Conservation (phyloP, 2,329 filamentous ascomycete species). For the Paraphoma chrysanthemicola region DNA sequence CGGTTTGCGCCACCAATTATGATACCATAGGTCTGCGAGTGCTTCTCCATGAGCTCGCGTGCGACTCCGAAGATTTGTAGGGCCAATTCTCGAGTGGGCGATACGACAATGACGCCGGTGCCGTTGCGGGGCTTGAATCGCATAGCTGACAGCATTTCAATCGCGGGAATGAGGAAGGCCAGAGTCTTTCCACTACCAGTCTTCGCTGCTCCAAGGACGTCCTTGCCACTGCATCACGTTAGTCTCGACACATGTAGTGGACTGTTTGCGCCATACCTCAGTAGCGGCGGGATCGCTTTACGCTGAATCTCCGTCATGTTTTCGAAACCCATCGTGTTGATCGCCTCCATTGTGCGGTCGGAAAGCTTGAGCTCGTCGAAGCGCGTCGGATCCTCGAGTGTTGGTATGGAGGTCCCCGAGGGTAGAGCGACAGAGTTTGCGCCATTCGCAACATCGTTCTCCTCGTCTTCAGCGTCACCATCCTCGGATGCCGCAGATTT, state of each 20-base stretch:
- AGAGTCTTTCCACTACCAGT: slow-evolving; percentile 96
- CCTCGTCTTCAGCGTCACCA: slow-evolving; percentile 34
- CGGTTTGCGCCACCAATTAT: slow-evolving; percentile 95
- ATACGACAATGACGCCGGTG: slow-evolving; percentile 84
- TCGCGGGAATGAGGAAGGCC: slow-evolving; percentile 89
- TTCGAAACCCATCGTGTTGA: slow-evolving; percentile 89
- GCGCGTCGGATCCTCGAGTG: slow-evolving; percentile 69
- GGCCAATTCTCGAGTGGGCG: slow-evolving; percentile 90
- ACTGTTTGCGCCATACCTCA: slow-evolving; percentile 59
- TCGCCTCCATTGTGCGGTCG: slow-evolving; percentile 86
- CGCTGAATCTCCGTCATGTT: slow-evolving; percentile 96
- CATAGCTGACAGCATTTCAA: slow-evolving; percentile 90
- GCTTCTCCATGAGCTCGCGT: slow-evolving; percentile 87
- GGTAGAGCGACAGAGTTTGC: slow-evolving; percentile 52
- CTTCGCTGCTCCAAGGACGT: slow-evolving; percentile 94
- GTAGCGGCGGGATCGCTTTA: slow-evolving; percentile 82
- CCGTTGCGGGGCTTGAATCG: slow-evolving; percentile 94
- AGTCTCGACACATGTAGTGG: neutral
- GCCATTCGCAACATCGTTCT: slow-evolving; percentile 22
- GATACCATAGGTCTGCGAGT: slow-evolving; percentile 95
- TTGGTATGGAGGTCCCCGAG: slow-evolving; percentile 64
- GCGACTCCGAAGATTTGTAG: slow-evolving; percentile 97
- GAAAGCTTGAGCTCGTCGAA: slow-evolving; percentile 86
- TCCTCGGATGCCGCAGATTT: slow-evolving; percentile 35
- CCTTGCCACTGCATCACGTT: slow-evolving; percentile 64